Base-by-base conservation (phyloP, 352 stramenopile genomes). In the Phytophthora nicotianae region DNA sequence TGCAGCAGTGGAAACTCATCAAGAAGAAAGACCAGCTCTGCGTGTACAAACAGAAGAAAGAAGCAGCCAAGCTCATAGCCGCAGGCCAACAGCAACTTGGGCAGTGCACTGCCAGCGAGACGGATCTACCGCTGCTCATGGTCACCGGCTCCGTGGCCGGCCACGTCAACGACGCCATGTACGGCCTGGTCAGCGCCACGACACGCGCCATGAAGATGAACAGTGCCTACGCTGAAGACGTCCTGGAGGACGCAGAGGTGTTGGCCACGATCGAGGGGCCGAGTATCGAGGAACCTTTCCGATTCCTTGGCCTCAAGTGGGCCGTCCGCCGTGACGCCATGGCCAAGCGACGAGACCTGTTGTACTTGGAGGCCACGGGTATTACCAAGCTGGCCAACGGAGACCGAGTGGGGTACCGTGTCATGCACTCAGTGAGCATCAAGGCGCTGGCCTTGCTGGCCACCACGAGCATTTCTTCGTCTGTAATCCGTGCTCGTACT, bases 371-470 rank as follows among this genome's bases (percentile, higher is more conserved):
- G 48, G 72, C 73, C 8, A 74, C 72, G 35, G 83, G 83, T 0
- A 37, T 79, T 11, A 68, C 59, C 13, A 74, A 55, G 0, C 49
- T 68, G 20, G 27, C 64, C 5, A 77, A 63, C 21, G 77, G 77
- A 51, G 68, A 86, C 26, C 61, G 60, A 11, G 41, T 91, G 14
- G 81, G 83, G 29, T 90, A 85, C 62, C 76, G 76, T 13, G 69
- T 91, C 24, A 63, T 83, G 54, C 83, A 91, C 53, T 91, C 81
- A 27, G 74, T 90, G 43, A 72, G 76, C 40, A 71, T 88, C 53
- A 81, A 83, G 20, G 77, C 79, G 26, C 62, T 89, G 35, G 59
- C 74, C 7, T 54, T 77, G 21, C 50, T 84, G 23, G 62, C 63
- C 24, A 33, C 56, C 1, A 53, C 52, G n/a, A 75, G 72, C 14